Conservation (phyloP, 1,139 yeast species). For the Hansenula sp. region DNA sequence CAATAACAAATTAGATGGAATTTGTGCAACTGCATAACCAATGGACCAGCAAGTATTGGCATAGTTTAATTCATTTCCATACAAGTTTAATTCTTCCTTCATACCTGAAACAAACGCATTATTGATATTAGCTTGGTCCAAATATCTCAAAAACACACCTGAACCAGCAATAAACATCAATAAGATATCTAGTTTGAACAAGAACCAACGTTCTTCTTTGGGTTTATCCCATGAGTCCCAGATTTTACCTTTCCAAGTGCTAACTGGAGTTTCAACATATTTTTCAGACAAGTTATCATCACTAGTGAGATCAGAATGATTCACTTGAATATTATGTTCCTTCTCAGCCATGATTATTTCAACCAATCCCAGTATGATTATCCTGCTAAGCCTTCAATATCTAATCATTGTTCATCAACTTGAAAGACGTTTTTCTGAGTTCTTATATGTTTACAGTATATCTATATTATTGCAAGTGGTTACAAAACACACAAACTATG, state of each 20-base stretch:
- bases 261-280: too few relatives aligned
- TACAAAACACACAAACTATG: too few relatives aligned
- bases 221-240: slow-evolving; percentile 31
- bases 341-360: too few relatives aligned
- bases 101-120: slow-evolving; percentile 45
- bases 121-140: slow-evolving; percentile 31
- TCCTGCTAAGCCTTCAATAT: too few relatives aligned
- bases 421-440: too few relatives aligned
- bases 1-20: slow-evolving; percentile 14
- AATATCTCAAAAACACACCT: slow-evolving; percentile 28
- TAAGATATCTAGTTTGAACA: slow-evolving; percentile 28
- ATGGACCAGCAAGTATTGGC: slow-evolving; percentile 23
- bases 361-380: too few relatives aligned
- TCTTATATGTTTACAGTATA: too few relatives aligned
- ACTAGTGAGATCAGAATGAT: too few relatives aligned
- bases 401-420: too few relatives aligned
- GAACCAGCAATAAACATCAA: slow-evolving; percentile 26
- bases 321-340: too few relatives aligned
- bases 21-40: slow-evolving; percentile 24
- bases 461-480: too few relatives aligned
- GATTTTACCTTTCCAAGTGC: slow-evolving; percentile 8
- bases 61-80: slow-evolving; percentile 32
- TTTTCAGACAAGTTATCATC: too few relatives aligned
- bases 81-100: slow-evolving; percentile 38
- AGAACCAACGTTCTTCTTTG: slow-evolving; percentile 23